Base-by-base conservation (phyloP, 768 basidiomycete genomes). In the Leccinum imitatum region DNA sequence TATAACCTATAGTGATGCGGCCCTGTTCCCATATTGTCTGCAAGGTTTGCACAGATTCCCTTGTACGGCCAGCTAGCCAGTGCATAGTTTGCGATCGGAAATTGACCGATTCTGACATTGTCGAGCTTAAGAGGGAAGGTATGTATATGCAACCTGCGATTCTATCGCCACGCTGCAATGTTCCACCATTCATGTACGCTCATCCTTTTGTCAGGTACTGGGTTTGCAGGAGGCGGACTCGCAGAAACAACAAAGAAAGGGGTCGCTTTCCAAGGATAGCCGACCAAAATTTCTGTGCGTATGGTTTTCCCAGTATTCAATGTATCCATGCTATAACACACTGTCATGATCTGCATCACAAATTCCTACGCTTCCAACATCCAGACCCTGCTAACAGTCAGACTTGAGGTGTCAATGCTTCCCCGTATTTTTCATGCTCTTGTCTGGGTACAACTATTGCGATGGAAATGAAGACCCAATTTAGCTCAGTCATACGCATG, bases 21-120 rank as follows among this genome's bases (percentile, higher is more conserved):
- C 82, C 89, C 5, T 99, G 96, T 72, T 89, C 87, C 0, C 94
- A 99, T 73, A 94, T 98, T 30, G 82, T 88, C 1, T 99, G 97
- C 75, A 90, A 91, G 69, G 90, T 87, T 6, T 98, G 97, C 73
- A 87, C 87, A 3, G 94, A 98, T 56, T 87, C 91, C 3, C 86
- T 98, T 47, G 88, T 95, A 17, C 84, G 83, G 31, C 84, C 90
- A 0, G 75, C 85, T 6, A 85, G 85, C 66, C 90, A 92, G 67
- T 99, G 97, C 70, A 84, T 95, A 13, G 87, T 91, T 9, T 99
- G 97, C 69, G 93, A 95, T 63, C 81, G 77, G 15, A 67, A 71
- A 62, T 68, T 93, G 23, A 79, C 76, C 50, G 85, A 88, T 33
- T 82, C 83, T 66, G 93, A 94, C 55, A 82, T 94, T 27, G 83